Evolutionary conservation across 768 basidiomycete species (phyloP), one percentile per base, ranked within the genome.

Genomic region (Pleurotus platypus): DNA sequence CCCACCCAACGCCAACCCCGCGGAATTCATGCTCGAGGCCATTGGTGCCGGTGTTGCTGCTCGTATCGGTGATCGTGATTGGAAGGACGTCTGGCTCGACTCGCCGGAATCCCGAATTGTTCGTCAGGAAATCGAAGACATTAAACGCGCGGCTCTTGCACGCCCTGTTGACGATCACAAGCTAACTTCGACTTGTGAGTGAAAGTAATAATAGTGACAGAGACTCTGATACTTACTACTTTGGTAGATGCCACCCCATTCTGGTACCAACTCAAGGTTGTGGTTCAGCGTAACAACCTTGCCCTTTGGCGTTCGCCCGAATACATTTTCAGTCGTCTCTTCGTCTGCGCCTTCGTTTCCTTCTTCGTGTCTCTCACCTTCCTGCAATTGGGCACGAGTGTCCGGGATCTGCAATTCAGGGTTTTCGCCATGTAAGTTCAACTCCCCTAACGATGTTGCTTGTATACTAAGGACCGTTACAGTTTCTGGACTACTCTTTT

Each of bases 281-380:
- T 94, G 57, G 76, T 84, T 15, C 62, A 73, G 18, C 79, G 92
- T 42, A 89, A 90, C 66, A 85, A 85, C 63, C 63, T 75, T 5
- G 85, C 90, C 2, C 73, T 94, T 11, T 94, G 90, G 88, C 78
- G 93, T 55, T 89, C 86, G 7, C 89, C 92, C 2, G 85, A 92
- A 61, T 95, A 94, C 67, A 84, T 91, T 49, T 94, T 87, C 75
- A 91, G 84, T 51, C 83, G 93, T 16, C 72, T 93, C 22, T 92
- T 92, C 69, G 82, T 89, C 13, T 87, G 89, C 61, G 76, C 79
- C 2, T 85, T 85, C 67, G 81, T 89, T 57, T 84, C 89, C 12
- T 72, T 90, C 11, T 84, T 84, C 67, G 77, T 92, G 58, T 88
- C 88, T 26, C 72, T 95, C 35, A 89, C 89, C 3, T 92, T 92